A percentile compares a stretch with the other conserved stretches of the same genome.
Conservation (phyloP, 2,329 filamentous ascomycete genomes). For the Teratosphaeria destructans region DNA sequence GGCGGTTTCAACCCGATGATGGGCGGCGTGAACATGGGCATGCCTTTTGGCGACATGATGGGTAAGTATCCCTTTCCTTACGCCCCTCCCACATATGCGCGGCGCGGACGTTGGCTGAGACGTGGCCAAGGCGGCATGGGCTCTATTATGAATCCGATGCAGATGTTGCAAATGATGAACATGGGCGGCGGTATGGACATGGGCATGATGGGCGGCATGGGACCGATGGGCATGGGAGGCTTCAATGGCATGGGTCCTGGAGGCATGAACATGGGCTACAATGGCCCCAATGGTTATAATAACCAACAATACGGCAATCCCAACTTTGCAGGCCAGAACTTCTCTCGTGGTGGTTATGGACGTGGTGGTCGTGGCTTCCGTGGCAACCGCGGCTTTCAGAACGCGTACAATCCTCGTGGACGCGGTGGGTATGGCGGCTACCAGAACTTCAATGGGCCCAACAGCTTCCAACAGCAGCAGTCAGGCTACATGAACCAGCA, state of each 20-base stretch:
- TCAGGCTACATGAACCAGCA: constrained; percentile 3
- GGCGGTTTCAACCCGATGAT: constrained; percentile 66
- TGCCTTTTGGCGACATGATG: constrained; percentile 58
- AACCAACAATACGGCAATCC: constrained; percentile 34
- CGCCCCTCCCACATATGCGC: background rate
- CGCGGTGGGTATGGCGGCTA: constrained; percentile 20
- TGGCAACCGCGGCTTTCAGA: background rate
- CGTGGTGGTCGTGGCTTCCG: constrained; percentile 27
- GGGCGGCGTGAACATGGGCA: constrained; percentile 38
- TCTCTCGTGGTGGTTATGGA: constrained; percentile 57
- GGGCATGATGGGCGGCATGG: background rate
- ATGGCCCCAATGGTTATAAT: constrained; percentile 39
- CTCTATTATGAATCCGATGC: constrained; percentile 1
- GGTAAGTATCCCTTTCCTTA: constrained; percentile 48
- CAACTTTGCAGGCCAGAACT: constrained; percentile 28
- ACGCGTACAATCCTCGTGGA: constrained; percentile 12
- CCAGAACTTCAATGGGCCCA: constrained; percentile 11
- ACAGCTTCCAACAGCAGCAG: constrained; percentile 9
- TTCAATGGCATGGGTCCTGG: constrained; percentile 48
- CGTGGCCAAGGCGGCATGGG: background rate
- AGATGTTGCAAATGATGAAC: background rate
- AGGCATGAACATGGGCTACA: constrained; percentile 45
- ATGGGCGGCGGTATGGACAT: constrained; percentile 2
- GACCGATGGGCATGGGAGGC: constrained; percentile 35
- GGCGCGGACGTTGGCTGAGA: constrained; percentile 18